Conservation (phyloP, 495 filamentous ascomycete genomes). For the Annulohypoxylon nitens region DNA sequence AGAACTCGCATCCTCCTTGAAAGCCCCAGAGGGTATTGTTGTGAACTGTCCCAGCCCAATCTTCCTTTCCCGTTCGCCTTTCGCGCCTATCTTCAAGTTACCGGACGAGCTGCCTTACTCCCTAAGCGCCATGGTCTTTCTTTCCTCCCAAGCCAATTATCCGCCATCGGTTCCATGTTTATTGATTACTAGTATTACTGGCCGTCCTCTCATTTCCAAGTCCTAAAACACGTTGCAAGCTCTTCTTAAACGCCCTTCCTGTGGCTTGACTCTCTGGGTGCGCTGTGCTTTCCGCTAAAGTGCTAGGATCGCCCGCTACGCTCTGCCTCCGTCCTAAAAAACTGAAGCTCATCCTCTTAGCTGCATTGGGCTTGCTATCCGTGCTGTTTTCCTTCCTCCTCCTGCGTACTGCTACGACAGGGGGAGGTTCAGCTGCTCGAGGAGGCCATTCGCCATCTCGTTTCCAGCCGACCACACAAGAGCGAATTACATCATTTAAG, state of each 20-base stretch:
- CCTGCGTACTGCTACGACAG: conserved; percentile 55
- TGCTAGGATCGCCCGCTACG: conserved; percentile 38
- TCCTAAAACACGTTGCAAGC: conserved; percentile 58
- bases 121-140: neutral
- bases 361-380: conserved; percentile 43
- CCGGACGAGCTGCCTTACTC: neutral
- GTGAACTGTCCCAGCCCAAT: conserved; percentile 5
- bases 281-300: conserved; percentile 25
- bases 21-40: conserved; percentile 13
- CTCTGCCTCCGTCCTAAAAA: conserved; percentile 46
- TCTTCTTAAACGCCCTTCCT: conserved; percentile 55
- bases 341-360: conserved; percentile 54
- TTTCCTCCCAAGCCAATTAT: neutral
- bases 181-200: conserved; percentile 22
- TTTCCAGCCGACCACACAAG: conserved; percentile 93
- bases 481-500: conserved; percentile 80
- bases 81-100: conserved; percentile 3
- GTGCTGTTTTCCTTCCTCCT: conserved; percentile 49
- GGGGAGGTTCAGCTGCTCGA: conserved; percentile 59
- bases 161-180: conserved; percentile 14
- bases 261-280: conserved; percentile 57
- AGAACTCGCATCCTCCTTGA: conserved; percentile 21
- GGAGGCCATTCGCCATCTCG: conserved; percentile 95
- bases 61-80: conserved; percentile 5
- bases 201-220: conserved; percentile 49